These are phyloP conservation scores for Coemansia sp. DNA, from an alignment of 192 early-diverging fungal genomes.

Conservation along the genomic window DNA sequence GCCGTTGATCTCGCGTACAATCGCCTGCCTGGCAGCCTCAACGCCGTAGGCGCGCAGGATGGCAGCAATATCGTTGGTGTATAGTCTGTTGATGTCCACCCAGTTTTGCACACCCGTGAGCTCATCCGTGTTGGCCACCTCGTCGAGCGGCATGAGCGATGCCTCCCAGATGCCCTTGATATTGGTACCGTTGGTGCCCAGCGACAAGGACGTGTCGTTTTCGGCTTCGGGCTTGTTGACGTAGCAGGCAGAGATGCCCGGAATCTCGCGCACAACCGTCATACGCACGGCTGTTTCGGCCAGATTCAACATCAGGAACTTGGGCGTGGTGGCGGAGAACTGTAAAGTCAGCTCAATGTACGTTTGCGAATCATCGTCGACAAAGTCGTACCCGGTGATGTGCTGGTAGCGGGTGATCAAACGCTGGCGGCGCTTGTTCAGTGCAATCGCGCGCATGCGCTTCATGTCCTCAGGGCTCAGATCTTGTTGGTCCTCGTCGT, in stretches of 20 bases:
- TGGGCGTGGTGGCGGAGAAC: constrained; percentile 86
- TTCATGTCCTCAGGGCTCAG: constrained; percentile 47
- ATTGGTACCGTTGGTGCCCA: constrained; percentile 92
- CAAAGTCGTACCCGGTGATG: constrained; percentile 57
- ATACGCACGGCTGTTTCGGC: constrained; percentile 72
- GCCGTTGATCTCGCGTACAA: constrained; percentile 86
- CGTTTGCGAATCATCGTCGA: constrained; percentile 29
- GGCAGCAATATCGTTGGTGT: constrained; percentile 97
- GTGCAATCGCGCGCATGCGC: constrained; percentile 21
- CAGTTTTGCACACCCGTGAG: constrained; percentile 49
- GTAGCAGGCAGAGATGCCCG: constrained; percentile 76
- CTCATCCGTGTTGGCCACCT: constrained; percentile 21
- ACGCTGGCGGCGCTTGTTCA: constrained; percentile 43
- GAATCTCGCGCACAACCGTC: constrained; percentile 83
- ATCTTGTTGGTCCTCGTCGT: constrained; percentile 38
- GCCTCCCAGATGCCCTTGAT: constrained; percentile 87
- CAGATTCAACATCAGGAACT: constrained; percentile 91
- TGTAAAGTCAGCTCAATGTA: constrained; percentile 63
- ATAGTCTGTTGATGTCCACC: constrained; percentile 83
- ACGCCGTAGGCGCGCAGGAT: constrained; percentile 93
- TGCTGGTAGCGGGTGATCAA: constrained; percentile 60
- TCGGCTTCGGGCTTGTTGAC: constrained; percentile 75
- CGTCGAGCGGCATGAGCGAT: constrained; percentile 44
- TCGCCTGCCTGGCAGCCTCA: constrained; percentile 89
- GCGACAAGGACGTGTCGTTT: constrained; percentile 68